phyloP scores from a whole-genome alignment of 2,329 filamentous ascomycete species.

The Coleophoma cylindrospora region DNA sequence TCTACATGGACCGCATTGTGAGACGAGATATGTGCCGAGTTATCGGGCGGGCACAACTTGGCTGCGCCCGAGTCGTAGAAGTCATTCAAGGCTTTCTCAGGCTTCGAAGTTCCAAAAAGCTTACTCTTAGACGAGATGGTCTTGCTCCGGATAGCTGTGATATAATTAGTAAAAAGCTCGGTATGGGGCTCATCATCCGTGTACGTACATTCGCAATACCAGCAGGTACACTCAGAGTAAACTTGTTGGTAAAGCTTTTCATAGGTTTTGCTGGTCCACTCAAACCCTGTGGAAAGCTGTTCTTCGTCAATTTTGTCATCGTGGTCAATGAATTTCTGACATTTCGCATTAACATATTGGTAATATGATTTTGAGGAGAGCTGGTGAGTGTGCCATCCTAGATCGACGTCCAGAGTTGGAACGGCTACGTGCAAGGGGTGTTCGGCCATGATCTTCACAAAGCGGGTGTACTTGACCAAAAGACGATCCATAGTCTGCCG shows the following conservation, averaged over 20 bases:
- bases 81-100: constrained; percentile 39
- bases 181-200: neutral
- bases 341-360: constrained; percentile 42
- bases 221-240: constrained; percentile 76
- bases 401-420: constrained; percentile 69
- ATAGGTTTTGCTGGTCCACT: constrained; percentile 68
- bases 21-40: constrained; percentile 65
- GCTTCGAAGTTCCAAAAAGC: constrained; percentile 39
- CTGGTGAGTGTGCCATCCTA: constrained; percentile 77
- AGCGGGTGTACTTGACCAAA: constrained; percentile 59
- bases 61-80: constrained; percentile 45
- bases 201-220: constrained; percentile 67
- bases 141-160: constrained; percentile 47
- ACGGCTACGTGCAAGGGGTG: constrained; percentile 47
- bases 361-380: constrained; percentile 62
- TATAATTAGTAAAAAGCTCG: neutral
- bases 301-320: constrained; percentile 77
- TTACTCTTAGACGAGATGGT: constrained; percentile 43
- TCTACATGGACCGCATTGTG: constrained; percentile 58
- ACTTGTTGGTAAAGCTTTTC: constrained; percentile 58
- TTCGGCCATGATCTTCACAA: constrained; percentile 51
- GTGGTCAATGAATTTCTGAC: constrained; percentile 65
- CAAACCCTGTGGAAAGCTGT: constrained; percentile 59
- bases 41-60: constrained; percentile 46
- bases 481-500: constrained; percentile 59